These are phyloP conservation scores for Pythium monospermum DNA, from an alignment of 352 stramenopile species.

Conservation along the genomic window DNA sequence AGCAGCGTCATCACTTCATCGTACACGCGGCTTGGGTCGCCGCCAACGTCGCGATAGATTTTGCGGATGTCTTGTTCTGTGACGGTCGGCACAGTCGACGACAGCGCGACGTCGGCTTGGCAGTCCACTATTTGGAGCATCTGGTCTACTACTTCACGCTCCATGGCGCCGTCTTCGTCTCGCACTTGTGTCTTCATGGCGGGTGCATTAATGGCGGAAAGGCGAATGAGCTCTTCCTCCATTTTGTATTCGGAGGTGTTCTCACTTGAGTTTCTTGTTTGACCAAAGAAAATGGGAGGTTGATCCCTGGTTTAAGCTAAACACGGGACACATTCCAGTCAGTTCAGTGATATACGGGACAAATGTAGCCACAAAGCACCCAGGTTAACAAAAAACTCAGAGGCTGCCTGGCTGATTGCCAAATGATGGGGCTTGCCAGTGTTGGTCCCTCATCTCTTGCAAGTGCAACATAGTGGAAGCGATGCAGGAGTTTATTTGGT, in stretches of 20 bases:
- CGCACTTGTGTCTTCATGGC: neutral
- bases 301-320: neutral
- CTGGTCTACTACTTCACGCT: slow-evolving; percentile 6
- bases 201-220: neutral
- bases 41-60: slow-evolving; percentile 27
- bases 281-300: neutral
- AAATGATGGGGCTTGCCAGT: no score
- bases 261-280: no score
- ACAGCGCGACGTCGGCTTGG: slow-evolving; percentile 2
- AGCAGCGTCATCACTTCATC: slow-evolving; percentile 62
- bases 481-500: no score
- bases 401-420: no score
- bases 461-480: no score
- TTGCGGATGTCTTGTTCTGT: slow-evolving; percentile 30
- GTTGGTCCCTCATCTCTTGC: no score
- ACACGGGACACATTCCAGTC: neutral
- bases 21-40: slow-evolving; percentile 45
- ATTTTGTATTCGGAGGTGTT: neutral
- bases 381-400: no score
- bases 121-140: slow-evolving; percentile 17
- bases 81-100: slow-evolving; percentile 4
- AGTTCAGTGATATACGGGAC: neutral
- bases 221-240: neutral
- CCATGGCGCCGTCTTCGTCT: neutral
- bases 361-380: slow-evolving; percentile 3